Evolutionary conservation across 305 asterid species (phyloP).

Genomic region (Nicotiana rustica): DNA sequence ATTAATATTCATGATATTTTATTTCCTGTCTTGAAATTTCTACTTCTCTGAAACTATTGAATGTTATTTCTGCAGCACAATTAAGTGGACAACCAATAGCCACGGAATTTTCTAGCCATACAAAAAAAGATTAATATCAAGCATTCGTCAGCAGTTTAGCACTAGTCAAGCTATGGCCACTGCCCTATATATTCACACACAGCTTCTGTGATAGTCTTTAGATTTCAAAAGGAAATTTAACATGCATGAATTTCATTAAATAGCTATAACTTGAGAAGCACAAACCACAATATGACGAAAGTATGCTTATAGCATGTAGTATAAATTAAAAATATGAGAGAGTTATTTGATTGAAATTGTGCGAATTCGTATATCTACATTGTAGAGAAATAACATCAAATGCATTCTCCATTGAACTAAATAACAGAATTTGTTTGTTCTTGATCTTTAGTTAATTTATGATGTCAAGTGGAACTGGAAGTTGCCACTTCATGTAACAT

Average conservation of each 20-base stretch:
- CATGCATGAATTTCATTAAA: neutral
- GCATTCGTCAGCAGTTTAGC: neutral
- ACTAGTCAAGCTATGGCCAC: neutral
- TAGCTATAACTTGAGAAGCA: neutral
- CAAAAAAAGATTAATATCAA: neutral
- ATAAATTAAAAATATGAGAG: neutral
- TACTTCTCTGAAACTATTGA: neutral
- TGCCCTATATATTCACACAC: neutral
- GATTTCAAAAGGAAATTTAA: neutral
- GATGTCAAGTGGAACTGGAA: neutral
- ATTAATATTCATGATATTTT: constrained; percentile 1
- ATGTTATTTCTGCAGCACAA: neutral
- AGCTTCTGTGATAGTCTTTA: neutral
- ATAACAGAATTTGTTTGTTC: neutral
- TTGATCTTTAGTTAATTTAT: neutral
- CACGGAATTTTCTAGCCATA: neutral
- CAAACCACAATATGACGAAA: neutral
- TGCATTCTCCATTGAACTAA: neutral
- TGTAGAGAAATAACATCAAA: neutral
- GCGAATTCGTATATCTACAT: neutral
- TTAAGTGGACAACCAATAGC: neutral
- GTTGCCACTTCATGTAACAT: neutral
- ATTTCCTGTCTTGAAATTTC: neutral
- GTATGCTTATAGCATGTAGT: neutral
- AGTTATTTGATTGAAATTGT: neutral